phyloP scores from a whole-genome alignment of 345 rosid genomes.

The Populus pruinosa region DNA sequence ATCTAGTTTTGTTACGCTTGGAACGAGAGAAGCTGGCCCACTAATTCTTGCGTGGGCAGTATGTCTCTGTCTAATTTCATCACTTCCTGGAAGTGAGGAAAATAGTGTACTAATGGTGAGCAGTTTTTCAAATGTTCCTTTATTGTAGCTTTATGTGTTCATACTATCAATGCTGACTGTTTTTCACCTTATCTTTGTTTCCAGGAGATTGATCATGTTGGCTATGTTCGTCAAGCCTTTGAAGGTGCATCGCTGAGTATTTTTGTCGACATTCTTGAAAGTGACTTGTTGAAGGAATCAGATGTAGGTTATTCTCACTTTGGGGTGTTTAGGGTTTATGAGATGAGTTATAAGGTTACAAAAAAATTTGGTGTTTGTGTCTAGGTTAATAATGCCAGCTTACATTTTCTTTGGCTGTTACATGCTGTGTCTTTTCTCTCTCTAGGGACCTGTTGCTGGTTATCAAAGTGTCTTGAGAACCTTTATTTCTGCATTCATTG shows the following conservation, averaged over 20 bases:
- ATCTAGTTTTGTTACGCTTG: conserved; percentile 59
- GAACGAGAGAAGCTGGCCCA: conserved; percentile 71
- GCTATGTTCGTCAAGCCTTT: conserved; percentile 85
- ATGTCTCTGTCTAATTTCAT: conserved; percentile 74
- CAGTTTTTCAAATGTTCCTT: conserved; percentile 9
- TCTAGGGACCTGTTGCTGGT: conserved; percentile 73
- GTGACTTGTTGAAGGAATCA: conserved; percentile 56
- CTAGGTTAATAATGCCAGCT: not conserved
- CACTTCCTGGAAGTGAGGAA: conserved; percentile 75
- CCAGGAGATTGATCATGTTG: conserved; percentile 84
- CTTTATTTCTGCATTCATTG: conserved; percentile 85
- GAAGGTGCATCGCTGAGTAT: conserved; percentile 69
- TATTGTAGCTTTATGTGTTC: conserved; percentile 14
- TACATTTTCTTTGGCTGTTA: not conserved
- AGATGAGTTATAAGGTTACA: conserved; percentile 5
- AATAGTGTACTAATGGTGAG: conserved; percentile 56
- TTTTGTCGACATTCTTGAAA: conserved; percentile 70
- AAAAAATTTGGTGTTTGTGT: not conserved
- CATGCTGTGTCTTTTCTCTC: not conserved
- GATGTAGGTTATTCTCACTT: conserved; percentile 54
- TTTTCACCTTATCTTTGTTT: conserved; percentile 18
- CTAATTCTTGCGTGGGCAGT: conserved; percentile 90
- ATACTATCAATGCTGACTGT: not conserved
- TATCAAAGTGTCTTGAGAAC: conserved; percentile 85
- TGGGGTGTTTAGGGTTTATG: conserved; percentile 9